These are phyloP conservation scores for Glebionis coronaria DNA, from an alignment of 129 eudicot species.

Conservation along the genomic window DNA sequence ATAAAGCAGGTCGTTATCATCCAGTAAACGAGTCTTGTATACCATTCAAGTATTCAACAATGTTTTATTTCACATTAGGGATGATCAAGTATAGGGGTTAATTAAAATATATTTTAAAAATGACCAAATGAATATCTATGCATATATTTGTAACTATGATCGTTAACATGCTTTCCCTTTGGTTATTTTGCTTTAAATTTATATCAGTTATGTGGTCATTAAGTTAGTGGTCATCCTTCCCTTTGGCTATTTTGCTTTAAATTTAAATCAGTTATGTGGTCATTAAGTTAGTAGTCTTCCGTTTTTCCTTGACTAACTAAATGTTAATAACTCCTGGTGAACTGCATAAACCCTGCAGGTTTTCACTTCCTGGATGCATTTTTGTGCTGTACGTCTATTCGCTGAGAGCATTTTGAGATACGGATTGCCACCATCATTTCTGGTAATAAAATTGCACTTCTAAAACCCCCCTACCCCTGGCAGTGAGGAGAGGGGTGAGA, in stretches of 20 bases:
- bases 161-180: neutral
- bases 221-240: neutral
- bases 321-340: neutral
- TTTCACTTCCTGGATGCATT: constrained; percentile 97
- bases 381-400: constrained; percentile 86
- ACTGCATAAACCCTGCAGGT: constrained; percentile 50
- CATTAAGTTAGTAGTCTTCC: no score
- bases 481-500: neutral
- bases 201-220: neutral
- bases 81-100: no score
- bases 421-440: constrained; percentile 83
- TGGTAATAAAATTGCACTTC: constrained; percentile 44
- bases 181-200: neutral
- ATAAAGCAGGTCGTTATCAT: no score
- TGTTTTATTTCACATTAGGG: no score
- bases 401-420: constrained; percentile 90
- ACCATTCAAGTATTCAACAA: no score
- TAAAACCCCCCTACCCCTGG: neutral
- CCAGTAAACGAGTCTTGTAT: no score
- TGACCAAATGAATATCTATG: neutral
- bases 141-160: neutral
- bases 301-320: no score
- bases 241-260: neutral
- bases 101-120: neutral
- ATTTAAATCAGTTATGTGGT: neutral